Base-by-base conservation (phyloP, 2,329 filamentous ascomycete species). In the Eutypa lata region DNA sequence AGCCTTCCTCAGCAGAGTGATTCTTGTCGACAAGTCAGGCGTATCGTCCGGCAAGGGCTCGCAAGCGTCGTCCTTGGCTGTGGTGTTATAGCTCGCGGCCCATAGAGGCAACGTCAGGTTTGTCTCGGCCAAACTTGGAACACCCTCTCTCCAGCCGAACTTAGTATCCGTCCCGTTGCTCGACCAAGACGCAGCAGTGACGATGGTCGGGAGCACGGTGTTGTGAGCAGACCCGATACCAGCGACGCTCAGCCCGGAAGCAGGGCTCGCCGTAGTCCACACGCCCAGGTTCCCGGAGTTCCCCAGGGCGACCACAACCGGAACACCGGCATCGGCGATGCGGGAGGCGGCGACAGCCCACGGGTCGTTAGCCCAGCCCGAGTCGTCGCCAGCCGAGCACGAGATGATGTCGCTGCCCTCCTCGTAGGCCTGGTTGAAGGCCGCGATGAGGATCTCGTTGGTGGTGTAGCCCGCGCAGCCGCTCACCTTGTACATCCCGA, bases 1-100 rank as follows among this genome's bases (percentile, higher is more conserved):
- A 64, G 51, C 69, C 69, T 31, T 67, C 61, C 57, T n/a, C 65
- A 77, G 63, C 4, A 77, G 62, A 3, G 77, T 73, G 24, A 78
- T 61, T 31, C 70, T 66, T 7, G 67, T 58, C 2, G 69, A 69
- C 22, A 79, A 64, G 56, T 75, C 69, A 1, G 73, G 69, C 1
- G 70, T 71, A 42, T 68, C 62, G 10, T 68, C 66, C 0, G 73
- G 68, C 11, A 74, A 61, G 2, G 69, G 61, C 14, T 64, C 58
- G 52, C 75, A 77, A 22, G 68, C 72, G 50, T 76, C 48, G 19
- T 21, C 50, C 26, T 7, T 13, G 3, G 33, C 14, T 22, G 48
- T 22, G 5, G 42, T 50, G 21, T 65, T 61, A 21, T 67, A 63
- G 56, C 57, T 69, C 28, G 63, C 60, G 10, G 68, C 63, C 48